Percentiles rank a stretch among this genome's conserved stretches.
Evolutionary conservation across 2,329 filamentous ascomycete species (phyloP).

Genomic region (Pseudogymnoascus sp.): DNA sequence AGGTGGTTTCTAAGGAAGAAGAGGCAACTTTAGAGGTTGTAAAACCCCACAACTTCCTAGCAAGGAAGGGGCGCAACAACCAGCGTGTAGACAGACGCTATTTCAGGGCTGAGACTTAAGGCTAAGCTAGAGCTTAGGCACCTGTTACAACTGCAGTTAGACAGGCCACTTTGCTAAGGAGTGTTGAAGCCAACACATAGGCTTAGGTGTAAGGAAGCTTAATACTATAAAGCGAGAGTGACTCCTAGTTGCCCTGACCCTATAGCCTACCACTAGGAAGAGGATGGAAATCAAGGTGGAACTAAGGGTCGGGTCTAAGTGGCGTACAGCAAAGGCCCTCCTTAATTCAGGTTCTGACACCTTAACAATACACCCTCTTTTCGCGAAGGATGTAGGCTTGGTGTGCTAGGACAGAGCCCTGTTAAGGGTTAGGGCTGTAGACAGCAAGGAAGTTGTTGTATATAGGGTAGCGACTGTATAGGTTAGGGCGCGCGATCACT

Average conservation of each 20-base stretch:
- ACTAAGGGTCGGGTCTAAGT: not conserved
- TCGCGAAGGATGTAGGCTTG: not conserved
- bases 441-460: not conserved
- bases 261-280: too few species aligned
- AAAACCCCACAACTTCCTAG: too few species aligned
- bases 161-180: not conserved
- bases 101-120: too few species aligned
- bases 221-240: too few species aligned
- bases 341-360: not conserved
- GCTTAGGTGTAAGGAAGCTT: not conserved
- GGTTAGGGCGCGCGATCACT: not conserved
- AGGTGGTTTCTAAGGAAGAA: too few species aligned
- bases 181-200: not conserved
- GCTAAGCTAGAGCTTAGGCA: too few species aligned
- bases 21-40: too few species aligned
- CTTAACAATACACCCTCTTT: not conserved
- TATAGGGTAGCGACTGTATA: not conserved
- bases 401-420: not conserved
- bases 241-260: too few species aligned
- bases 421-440: too few species aligned
- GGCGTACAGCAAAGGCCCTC: too few species aligned
- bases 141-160: not conserved
- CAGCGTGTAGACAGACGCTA: too few species aligned
- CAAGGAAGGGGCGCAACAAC: too few species aligned
- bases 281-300: not conserved